Evolutionary conservation across 805 yeast species (phyloP).

Genomic region (Candida koratica): DNA sequence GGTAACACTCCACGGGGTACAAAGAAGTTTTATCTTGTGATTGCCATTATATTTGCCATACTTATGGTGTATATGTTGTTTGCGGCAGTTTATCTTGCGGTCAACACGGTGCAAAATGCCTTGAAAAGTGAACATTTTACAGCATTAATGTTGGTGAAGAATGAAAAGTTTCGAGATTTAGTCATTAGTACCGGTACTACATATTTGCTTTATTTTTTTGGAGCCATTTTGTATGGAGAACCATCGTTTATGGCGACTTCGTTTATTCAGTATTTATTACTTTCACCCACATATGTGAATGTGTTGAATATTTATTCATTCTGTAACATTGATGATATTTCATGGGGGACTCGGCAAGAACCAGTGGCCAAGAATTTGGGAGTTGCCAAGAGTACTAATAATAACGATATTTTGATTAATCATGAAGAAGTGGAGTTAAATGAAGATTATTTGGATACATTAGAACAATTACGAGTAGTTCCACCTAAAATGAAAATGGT

Average conservation of each 20-base stretch:
- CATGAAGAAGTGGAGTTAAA: constrained; percentile 74
- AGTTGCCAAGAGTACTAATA: constrained; percentile 60
- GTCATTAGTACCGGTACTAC: constrained; percentile 84
- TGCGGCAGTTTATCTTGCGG: constrained; percentile 79
- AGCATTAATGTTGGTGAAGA: constrained; percentile 49
- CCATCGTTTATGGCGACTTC: constrained; percentile 93
- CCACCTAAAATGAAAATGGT: constrained; percentile 27
- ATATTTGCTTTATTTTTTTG: constrained; percentile 71
- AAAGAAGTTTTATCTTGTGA: constrained; percentile 65
- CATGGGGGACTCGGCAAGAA: constrained; percentile 97
- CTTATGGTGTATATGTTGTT: constrained; percentile 86
- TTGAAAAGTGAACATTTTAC: constrained; percentile 42
- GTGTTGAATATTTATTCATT: constrained; percentile 92
- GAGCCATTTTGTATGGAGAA: constrained; percentile 78
- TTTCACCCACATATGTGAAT: constrained; percentile 87
- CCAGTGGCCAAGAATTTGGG: constrained; percentile 69
- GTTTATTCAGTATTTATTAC: constrained; percentile 73
- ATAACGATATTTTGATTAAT: constrained; percentile 37
- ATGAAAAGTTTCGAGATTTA: constrained; percentile 77
- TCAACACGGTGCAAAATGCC: constrained; percentile 61
- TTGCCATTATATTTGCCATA: constrained; percentile 77
- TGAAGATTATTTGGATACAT: constrained; percentile 60
- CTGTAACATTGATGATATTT: constrained; percentile 92
- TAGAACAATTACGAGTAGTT: constrained; percentile 48
- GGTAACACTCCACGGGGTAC: constrained; percentile 96